These are phyloP conservation scores for Saccharomycopsis javanensis DNA, from an alignment of 805 yeast genomes.

Conservation along the genomic window DNA sequence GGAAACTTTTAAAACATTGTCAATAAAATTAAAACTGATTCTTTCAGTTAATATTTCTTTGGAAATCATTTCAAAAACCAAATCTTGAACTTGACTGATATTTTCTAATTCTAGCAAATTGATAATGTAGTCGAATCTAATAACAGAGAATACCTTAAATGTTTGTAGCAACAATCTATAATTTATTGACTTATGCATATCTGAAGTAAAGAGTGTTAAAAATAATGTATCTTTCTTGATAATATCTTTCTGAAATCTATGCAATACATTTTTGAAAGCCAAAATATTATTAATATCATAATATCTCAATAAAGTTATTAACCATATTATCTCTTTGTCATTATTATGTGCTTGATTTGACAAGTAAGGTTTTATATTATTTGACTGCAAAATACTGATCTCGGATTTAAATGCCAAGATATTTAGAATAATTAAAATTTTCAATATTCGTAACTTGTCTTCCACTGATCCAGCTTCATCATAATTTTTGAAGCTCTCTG, in stretches of 20 bases:
- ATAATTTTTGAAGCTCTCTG: constrained; percentile 47
- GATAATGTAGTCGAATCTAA: constrained; percentile 3
- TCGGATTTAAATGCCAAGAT: constrained; percentile 48
- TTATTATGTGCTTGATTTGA: constrained; percentile 7
- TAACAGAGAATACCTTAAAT: constrained; percentile 7
- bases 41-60: constrained; percentile 4
- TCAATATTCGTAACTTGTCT: constrained; percentile 46
- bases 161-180: constrained; percentile 5
- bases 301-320: constrained; percentile 3
- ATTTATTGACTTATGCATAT: constrained; percentile 9
- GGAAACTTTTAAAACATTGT: neutral
- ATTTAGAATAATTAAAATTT: constrained; percentile 51
- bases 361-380: constrained; percentile 51
- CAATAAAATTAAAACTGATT: constrained; percentile 6
- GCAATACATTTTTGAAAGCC: constrained; percentile 4
- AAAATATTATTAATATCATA: constrained; percentile 7
- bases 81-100: constrained; percentile 4
- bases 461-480: constrained; percentile 58
- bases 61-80: constrained; percentile 14
- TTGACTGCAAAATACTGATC: constrained; percentile 63
- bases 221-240: neutral
- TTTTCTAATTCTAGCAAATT: neutral
- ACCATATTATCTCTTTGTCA: constrained; percentile 4
- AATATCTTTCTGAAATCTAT: neutral
- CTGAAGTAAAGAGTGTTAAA: constrained; percentile 3